Percentiles rank a stretch among this genome's conserved stretches.
Evolutionary conservation across 2,329 filamentous ascomycete genomes (phyloP).

Genomic region (Metarhizium anisopliae): DNA sequence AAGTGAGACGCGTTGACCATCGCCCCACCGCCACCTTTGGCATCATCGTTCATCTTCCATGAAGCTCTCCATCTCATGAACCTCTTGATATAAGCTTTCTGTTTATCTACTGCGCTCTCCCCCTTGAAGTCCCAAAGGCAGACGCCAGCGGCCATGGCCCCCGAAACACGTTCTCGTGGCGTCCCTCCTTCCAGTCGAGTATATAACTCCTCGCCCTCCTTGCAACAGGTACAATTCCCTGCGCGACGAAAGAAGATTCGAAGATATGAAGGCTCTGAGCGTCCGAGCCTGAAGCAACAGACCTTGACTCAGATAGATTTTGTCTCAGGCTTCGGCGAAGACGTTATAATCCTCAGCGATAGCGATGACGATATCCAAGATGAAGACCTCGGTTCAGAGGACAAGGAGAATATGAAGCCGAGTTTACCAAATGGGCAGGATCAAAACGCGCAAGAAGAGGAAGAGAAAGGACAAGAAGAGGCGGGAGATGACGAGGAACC

Average conservation of each 20-base stretch:
- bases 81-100: not conserved
- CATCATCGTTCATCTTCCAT: not conserved
- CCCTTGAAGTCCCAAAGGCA: not conserved
- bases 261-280: slow-evolving; percentile 23
- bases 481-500: slow-evolving; percentile 14
- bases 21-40: not conserved
- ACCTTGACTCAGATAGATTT: slow-evolving; percentile 35
- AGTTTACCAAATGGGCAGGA: not conserved
- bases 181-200: slow-evolving; percentile 26
- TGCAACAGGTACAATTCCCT: slow-evolving; percentile 31
- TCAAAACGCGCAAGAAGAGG: not conserved
- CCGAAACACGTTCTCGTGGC: slow-evolving; percentile 29
- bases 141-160: slow-evolving; percentile 22
- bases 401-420: slow-evolving; percentile 11
- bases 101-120: not conserved
- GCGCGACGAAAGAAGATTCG: slow-evolving; percentile 23
- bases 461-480: slow-evolving; percentile 1
- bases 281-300: slow-evolving; percentile 25
- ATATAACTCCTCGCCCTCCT: slow-evolving; percentile 27
- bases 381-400: slow-evolving; percentile 5
- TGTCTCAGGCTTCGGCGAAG: slow-evolving; percentile 24
- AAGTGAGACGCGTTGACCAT: not conserved
- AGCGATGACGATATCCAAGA: slow-evolving; percentile 12
- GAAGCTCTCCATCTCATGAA: not conserved
- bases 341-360: slow-evolving; percentile 16